Conservation (phyloP, 148 eudicot genomes). For the Chenopodium album region DNA sequence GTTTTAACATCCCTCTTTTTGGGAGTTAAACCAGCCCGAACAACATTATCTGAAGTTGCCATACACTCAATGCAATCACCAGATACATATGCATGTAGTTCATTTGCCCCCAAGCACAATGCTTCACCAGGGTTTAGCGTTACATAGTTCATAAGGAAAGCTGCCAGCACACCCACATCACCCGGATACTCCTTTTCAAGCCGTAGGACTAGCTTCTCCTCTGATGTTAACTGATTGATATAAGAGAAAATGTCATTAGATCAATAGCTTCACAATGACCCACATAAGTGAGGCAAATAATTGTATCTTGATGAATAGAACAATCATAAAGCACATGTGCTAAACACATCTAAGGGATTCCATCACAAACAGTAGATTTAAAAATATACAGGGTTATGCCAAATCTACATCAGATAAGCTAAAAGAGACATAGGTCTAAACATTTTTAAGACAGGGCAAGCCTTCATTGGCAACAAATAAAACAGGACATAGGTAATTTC, state of each 20-base stretch:
- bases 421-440: not conserved
- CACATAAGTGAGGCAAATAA: not conserved
- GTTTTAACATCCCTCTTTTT: constrained; percentile 70
- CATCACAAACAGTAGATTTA: not conserved
- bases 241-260: not conserved
- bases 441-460: not conserved
- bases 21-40: constrained; percentile 95
- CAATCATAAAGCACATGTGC: not conserved
- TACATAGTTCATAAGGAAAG: constrained; percentile 76
- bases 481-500: too few relatives aligned
- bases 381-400: not conserved
- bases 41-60: constrained; percentile 99
- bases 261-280: not conserved
- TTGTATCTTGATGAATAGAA: not conserved
- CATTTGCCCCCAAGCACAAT: constrained; percentile 79
- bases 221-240: constrained; percentile 50
- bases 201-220: constrained; percentile 69
- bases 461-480: not conserved
- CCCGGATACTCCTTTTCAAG: constrained; percentile 79
- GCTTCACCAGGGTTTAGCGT: constrained; percentile 88
- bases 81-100: constrained; percentile 87
- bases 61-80: constrained; percentile 95
- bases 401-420: not conserved
- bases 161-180: constrained; percentile 80
- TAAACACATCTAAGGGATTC: not conserved